Conservation (phyloP, 2,329 filamentous ascomycete species). For the Phialophora tarda region DNA sequence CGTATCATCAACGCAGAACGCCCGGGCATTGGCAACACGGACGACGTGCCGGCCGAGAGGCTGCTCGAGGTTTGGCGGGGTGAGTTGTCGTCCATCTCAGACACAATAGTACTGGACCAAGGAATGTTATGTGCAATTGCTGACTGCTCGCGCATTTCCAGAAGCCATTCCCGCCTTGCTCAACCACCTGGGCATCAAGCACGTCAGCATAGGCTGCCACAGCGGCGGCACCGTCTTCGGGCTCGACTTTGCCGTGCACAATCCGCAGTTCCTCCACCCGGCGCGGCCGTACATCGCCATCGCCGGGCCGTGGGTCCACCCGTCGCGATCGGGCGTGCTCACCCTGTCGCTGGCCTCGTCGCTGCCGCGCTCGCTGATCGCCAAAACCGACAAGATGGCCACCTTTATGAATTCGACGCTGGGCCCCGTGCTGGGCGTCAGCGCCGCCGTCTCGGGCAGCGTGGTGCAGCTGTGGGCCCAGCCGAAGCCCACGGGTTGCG, state of each 20-base stretch:
- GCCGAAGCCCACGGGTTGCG: slow-evolving; percentile 10
- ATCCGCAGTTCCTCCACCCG: slow-evolving; percentile 14
- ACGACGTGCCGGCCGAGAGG: slow-evolving; percentile 10
- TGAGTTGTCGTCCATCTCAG: slow-evolving; percentile 1
- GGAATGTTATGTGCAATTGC: background rate
- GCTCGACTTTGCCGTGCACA: slow-evolving; percentile 14
- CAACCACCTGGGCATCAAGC: slow-evolving; percentile 17
- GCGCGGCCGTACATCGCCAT: slow-evolving; percentile 15
- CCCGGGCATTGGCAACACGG: slow-evolving; percentile 5
- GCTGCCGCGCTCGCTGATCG: slow-evolving; percentile 15
- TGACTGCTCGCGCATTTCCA: background rate
- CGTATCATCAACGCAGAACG: slow-evolving; percentile 8
- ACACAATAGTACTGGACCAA: too few relatives aligned
- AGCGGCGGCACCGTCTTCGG: slow-evolving; percentile 23
- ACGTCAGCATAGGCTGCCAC: slow-evolving; percentile 15
- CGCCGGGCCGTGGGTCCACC: slow-evolving; percentile 11
- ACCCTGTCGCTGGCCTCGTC: slow-evolving; percentile 1
- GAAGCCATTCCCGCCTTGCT: slow-evolving; percentile 16
- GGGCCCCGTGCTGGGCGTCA: slow-evolving; percentile 8
- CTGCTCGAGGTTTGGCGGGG: slow-evolving; percentile 10
- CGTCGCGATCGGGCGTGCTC: slow-evolving; percentile 2
- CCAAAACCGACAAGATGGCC: slow-evolving; percentile 10
- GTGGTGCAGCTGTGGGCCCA: slow-evolving; percentile 8
- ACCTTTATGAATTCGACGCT: slow-evolving; percentile 13
- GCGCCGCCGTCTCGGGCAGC: slow-evolving; percentile 13